phyloP scores from a whole-genome alignment of 768 basidiomycete species.

The Pholiota microspora region DNA sequence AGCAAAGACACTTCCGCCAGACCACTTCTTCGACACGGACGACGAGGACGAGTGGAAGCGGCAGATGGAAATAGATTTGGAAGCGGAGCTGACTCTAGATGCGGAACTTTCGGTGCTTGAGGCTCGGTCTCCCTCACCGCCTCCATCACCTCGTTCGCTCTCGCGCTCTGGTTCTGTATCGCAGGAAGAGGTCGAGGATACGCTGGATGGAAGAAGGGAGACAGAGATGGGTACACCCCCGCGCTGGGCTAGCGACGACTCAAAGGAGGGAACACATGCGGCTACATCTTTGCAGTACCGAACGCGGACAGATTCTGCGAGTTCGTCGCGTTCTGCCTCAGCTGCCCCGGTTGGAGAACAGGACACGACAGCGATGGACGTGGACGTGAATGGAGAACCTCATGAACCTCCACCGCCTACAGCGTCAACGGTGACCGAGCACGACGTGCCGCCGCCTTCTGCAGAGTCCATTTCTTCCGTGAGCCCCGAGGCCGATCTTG shows the following conservation, averaged over 20 bases:
- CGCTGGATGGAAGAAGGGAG: no score
- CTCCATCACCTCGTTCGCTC: no score
- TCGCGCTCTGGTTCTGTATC: no score
- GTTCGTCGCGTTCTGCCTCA: background rate
- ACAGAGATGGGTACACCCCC: no score
- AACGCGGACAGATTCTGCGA: background rate
- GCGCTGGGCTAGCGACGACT: no score
- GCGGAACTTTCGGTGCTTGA: no score
- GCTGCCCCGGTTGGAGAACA: background rate
- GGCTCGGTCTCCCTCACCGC: no score
- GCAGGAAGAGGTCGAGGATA: no score
- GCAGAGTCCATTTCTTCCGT: background rate
- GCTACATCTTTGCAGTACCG: no score
- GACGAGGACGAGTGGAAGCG: conserved; percentile 6
- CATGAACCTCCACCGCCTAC: background rate
- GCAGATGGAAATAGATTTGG: background rate
- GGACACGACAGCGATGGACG: background rate
- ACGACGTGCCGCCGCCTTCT: background rate
- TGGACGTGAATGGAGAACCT: background rate
- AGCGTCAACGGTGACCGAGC: background rate
- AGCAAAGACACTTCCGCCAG: background rate
- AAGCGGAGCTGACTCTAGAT: no score
- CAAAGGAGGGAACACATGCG: no score
- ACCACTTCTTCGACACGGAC: conserved; percentile 5
- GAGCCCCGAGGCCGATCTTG: no score